Evolutionary conservation across 176 grass and related monocot genomes (phyloP).

Genomic region (Panicum miliaceum): DNA sequence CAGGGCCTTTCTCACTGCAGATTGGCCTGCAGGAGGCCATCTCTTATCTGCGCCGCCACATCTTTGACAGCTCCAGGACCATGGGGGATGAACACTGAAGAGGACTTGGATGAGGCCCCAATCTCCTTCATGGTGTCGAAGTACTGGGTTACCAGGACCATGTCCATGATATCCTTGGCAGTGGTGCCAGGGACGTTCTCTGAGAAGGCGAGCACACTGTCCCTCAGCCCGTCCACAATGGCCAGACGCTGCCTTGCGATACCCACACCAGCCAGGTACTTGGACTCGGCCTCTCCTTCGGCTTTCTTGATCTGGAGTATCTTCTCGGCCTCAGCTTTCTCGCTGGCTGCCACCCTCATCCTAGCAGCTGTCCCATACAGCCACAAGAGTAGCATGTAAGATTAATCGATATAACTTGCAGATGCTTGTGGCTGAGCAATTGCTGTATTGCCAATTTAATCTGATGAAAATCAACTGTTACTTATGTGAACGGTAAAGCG

Average conservation of each 20-base stretch:
- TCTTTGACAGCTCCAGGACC: constrained; percentile 61
- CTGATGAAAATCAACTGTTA: neutral
- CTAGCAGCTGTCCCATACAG: constrained; percentile 54
- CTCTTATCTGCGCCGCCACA: constrained; percentile 52
- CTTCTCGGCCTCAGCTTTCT: constrained; percentile 77
- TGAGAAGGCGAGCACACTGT: constrained; percentile 69
- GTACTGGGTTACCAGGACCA: constrained; percentile 66
- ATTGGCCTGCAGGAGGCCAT: constrained; percentile 57
- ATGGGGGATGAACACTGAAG: constrained; percentile 70
- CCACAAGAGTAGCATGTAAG: neutral
- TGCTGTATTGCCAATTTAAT: neutral
- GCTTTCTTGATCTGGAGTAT: constrained; percentile 66
- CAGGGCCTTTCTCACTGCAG: neutral
- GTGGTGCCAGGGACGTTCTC: constrained; percentile 64
- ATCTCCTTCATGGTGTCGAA: constrained; percentile 72
- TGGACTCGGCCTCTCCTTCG: constrained; percentile 69
- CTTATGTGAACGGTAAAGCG: neutral
- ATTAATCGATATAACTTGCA: neutral
- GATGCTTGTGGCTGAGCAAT: neutral
- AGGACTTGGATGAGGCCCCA: constrained; percentile 63
- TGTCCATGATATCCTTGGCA: constrained; percentile 65
- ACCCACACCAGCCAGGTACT: constrained; percentile 65
- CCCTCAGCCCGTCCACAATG: constrained; percentile 62
- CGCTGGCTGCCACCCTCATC: constrained; percentile 59
- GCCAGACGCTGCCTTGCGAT: constrained; percentile 70